Base-by-base conservation (phyloP, 495 filamentous ascomycete species). In the Podospora pseudocomata region DNA sequence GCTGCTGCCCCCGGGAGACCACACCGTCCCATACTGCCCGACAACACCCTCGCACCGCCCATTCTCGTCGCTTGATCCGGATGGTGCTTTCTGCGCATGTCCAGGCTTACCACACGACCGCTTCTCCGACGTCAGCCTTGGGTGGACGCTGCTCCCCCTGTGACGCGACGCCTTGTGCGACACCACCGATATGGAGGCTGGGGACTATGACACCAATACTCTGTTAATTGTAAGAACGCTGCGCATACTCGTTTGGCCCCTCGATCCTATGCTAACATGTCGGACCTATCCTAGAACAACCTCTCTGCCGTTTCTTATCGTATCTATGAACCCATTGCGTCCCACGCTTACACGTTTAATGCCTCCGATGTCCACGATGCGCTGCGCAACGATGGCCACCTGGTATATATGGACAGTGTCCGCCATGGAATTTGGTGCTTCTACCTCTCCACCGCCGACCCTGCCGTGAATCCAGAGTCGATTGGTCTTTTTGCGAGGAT, bases 401-500 rank as follows among this genome's bases (percentile, higher is more conserved):
- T 87, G 20, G 83, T 84, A 5, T 79, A 82, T 64, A 81, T 79
- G 71, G 85, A 87, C 70, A 72, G 79, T 23, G 72, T 72, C 5
- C 73, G 80, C 66, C 79, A 78, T 60, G 82, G 83, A 3, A 75
- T 87, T 63, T 87, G 85, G 85, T 78, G 80, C 26, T 87, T 86
- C 67, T 79, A 77, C 61, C 74, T 82, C 19, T 63, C 72, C 1
- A 70, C 75, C 20, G 80, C 79, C 60, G 78, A 78, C 27, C 75
- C 72, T 13, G 63, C 68, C 7, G 64, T 66, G 26, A 72, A 70
- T 27, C 64, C 75, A 1, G 74, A 80, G 30, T 67, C 70, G 27
- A 66, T 72, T 7, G 70, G 65, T 2, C 79, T 82, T 19, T 72
- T 71, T 9, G 70, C 68, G 20, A 74, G 70, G 55, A 73, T 82